phyloP scores from a whole-genome alignment of 805 yeast genomes.

The Scheffersomyces coipomensis region DNA sequence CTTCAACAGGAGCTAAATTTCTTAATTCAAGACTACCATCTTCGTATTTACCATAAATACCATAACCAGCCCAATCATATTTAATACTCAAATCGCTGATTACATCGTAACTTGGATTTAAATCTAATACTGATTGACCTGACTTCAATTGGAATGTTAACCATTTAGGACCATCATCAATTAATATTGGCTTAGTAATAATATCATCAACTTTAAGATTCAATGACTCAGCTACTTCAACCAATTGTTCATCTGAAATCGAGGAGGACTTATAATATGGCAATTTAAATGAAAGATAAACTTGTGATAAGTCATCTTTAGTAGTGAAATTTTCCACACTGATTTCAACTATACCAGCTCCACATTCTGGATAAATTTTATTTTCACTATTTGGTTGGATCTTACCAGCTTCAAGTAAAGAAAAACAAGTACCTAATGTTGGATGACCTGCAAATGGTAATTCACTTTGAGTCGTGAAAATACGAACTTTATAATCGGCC shows the following conservation, averaged over 20 bases:
- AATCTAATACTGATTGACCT: conserved; percentile 28
- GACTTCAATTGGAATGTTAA: conserved; percentile 29
- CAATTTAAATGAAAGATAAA: conserved; percentile 25
- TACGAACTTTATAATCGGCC: conserved; percentile 50
- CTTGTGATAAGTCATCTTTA: conserved; percentile 1
- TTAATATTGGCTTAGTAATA: conserved; percentile 20
- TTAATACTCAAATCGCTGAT: conserved; percentile 15
- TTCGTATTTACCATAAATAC: conserved; percentile 34
- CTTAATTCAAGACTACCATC: conserved; percentile 31
- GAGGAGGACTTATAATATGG: conserved; percentile 14
- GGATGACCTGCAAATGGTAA: conserved; percentile 69
- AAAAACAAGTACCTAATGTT: conserved; percentile 51
- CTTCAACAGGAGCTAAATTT: conserved; percentile 39
- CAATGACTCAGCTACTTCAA: conserved; percentile 8
- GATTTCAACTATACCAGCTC: conserved; percentile 41
- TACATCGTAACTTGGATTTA: conserved; percentile 27
- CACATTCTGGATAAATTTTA: conserved; percentile 42
- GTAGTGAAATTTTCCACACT: conserved; percentile 14
- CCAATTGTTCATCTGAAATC: conserved; percentile 7
- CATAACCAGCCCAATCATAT: conserved; percentile 30
- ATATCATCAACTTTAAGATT: conserved; percentile 4
- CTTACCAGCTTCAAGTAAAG: conserved; percentile 38
- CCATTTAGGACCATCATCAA: conserved; percentile 51
- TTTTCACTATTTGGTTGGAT: conserved; percentile 21
- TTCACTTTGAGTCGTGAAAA: conserved; percentile 47